Evolutionary conservation across 257 asterid species (phyloP).

Genomic region (Striga asiatica): DNA sequence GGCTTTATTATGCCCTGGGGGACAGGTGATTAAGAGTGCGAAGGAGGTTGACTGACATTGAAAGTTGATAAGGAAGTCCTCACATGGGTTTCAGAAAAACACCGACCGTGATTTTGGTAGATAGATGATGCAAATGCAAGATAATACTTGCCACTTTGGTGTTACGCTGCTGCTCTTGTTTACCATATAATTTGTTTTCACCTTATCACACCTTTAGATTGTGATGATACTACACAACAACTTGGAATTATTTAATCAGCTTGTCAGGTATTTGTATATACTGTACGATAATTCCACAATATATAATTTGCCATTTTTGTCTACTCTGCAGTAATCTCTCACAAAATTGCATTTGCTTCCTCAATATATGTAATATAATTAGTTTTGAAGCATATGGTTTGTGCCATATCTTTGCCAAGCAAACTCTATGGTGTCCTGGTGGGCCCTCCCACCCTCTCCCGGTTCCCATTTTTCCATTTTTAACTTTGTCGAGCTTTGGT

Average conservation of each 20-base stretch:
- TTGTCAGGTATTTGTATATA: conserved; percentile 18
- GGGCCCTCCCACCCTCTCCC: too few species aligned
- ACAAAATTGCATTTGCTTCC: background rate
- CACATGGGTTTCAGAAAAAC: conserved; percentile 3
- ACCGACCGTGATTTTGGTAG: background rate
- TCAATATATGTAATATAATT: background rate
- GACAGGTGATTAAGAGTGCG: conserved; percentile 54
- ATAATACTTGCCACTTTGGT: background rate
- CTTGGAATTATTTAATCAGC: conserved; percentile 12
- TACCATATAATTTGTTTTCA: conserved; percentile 1
- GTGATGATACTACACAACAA: background rate
- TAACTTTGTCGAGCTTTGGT: too few species aligned
- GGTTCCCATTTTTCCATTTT: too few species aligned
- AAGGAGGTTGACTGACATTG: conserved; percentile 44
- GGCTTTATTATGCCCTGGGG: conserved; percentile 50
- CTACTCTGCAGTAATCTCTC: background rate
- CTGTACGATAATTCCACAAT: conserved; percentile 15
- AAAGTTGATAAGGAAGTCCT: too few species aligned
- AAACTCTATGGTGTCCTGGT: too few species aligned
- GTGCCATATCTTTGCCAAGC: background rate
- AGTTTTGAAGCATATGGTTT: background rate
- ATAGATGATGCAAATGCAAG: conserved; percentile 6
- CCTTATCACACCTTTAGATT: background rate
- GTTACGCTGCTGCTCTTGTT: conserved; percentile 5
- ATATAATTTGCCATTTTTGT: conserved; percentile 19